Evolutionary conservation across 345 rosid species (phyloP).

Genomic region (Lepidium sativum): DNA sequence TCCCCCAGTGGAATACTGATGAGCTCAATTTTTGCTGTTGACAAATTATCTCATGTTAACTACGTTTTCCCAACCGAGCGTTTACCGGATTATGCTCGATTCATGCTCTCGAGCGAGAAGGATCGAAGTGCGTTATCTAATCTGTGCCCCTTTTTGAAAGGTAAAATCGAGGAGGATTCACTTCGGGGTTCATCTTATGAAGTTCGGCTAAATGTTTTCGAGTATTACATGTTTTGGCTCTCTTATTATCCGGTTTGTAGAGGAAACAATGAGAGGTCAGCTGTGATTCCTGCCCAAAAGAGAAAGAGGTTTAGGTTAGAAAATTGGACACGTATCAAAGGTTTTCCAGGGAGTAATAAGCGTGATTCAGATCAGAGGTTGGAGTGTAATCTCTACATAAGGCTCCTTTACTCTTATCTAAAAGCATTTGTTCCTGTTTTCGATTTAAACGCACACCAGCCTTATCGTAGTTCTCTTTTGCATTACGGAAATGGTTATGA

Average conservation of each 20-base stretch:
- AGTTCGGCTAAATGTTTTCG: constrained; percentile 65
- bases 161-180: constrained; percentile 52
- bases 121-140: constrained; percentile 37
- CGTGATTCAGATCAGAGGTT: constrained; percentile 42
- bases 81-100: constrained; percentile 65
- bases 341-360: constrained; percentile 45
- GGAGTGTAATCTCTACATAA: constrained; percentile 55
- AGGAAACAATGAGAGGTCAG: constrained; percentile 47
- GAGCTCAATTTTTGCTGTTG: constrained; percentile 62
- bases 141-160: constrained; percentile 54
- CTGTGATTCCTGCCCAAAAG: constrained; percentile 31
- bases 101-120: constrained; percentile 44
- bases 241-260: constrained; percentile 80
- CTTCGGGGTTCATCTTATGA: constrained; percentile 43
- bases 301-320: constrained; percentile 45
- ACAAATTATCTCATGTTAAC: constrained; percentile 58
- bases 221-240: constrained; percentile 89
- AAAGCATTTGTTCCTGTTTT: constrained; percentile 65
- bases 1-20: constrained; percentile 51
- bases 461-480: constrained; percentile 69
- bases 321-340: constrained; percentile 58
- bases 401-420: constrained; percentile 67
- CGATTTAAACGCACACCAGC: constrained; percentile 56
- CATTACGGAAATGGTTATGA: constrained; percentile 56
- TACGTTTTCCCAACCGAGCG: constrained; percentile 80